These are phyloP conservation scores for bread wheat (Triticum aestivum) DNA, from an alignment of 176 grass and related monocot genomes.

Conservation along the genomic window DNA sequence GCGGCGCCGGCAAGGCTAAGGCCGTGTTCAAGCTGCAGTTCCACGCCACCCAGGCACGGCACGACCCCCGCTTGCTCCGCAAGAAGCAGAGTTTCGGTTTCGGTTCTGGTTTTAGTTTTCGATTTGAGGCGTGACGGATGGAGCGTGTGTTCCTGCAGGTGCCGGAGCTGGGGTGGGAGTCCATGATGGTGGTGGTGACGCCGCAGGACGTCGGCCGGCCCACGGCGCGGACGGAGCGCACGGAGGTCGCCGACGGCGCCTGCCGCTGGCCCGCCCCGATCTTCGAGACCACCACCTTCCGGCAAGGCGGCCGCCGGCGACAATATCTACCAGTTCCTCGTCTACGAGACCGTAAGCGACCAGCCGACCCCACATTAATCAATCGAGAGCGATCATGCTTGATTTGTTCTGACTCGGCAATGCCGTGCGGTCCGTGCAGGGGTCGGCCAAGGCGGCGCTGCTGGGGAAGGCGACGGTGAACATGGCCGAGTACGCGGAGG, in stretches of 20 bases:
- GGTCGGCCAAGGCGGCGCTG: constrained; percentile 68
- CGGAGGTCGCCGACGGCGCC: constrained; percentile 51
- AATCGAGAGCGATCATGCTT: background rate
- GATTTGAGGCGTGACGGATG: constrained; percentile 22
- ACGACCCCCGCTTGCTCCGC: background rate
- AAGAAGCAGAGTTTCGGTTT: background rate
- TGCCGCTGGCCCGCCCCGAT: constrained; percentile 68
- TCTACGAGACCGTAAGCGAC: constrained; percentile 62
- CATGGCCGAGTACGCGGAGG: constrained; percentile 81
- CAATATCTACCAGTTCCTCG: constrained; percentile 83
- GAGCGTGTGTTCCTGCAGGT: constrained; percentile 42
- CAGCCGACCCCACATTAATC: background rate
- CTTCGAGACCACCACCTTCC: constrained; percentile 62
- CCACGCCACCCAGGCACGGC: constrained; percentile 67
- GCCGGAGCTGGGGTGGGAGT: constrained; percentile 61
- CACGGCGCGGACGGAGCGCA: constrained; percentile 70
- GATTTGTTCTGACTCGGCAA: constrained; percentile 28
- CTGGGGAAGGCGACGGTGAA: constrained; percentile 80
- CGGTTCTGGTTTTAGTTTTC: background rate
- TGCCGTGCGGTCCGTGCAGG: constrained; percentile 49
- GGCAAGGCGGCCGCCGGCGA: constrained; percentile 59
- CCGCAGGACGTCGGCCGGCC: constrained; percentile 72
- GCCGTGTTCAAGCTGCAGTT: constrained; percentile 93
- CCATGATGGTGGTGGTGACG: constrained; percentile 73
- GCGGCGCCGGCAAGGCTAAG: constrained; percentile 79